Evolutionary conservation across 306 rosid species (phyloP).

Genomic region (Cicer pinnatifidum): DNA sequence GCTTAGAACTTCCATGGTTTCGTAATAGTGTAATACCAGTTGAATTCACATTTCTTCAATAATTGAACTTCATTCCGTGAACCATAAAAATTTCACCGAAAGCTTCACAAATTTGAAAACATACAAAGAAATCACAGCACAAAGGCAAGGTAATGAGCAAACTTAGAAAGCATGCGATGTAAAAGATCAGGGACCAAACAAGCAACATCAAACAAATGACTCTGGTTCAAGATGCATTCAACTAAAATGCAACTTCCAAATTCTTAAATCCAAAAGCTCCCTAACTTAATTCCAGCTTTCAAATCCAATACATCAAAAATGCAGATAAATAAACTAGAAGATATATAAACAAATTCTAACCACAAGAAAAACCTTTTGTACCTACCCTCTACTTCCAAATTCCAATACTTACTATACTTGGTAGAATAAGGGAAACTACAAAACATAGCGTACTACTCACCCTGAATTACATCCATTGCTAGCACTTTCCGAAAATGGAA

Average conservation of each 20-base stretch:
- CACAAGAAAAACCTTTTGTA: not conserved
- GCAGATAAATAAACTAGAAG: conserved; percentile 29
- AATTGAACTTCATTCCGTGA: not conserved
- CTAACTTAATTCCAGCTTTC: conserved; percentile 28
- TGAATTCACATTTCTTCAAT: conserved; percentile 5
- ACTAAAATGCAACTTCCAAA: conserved; percentile 18
- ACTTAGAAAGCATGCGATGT: not conserved
- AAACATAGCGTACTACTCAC: conserved; percentile 32
- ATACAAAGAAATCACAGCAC: not conserved
- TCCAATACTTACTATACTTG: conserved; percentile 8
- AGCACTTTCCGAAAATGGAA: conserved; percentile 26
- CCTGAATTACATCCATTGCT: conserved; percentile 2
- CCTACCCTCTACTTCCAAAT: conserved; percentile 33
- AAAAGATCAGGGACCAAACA: conserved; percentile 16
- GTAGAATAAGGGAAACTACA: not conserved
- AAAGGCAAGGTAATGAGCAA: conserved; percentile 2
- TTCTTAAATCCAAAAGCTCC: not conserved
- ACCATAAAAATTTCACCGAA: not conserved
- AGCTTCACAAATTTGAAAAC: conserved; percentile 26
- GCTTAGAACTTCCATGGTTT: conserved; percentile 27
- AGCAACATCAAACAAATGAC: conserved; percentile 13
- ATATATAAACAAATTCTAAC: conserved; percentile 1
- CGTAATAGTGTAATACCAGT: conserved; percentile 14
- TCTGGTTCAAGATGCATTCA: not conserved
- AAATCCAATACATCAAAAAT: conserved; percentile 1